phyloP scores from a whole-genome alignment of 192 early-diverging fungal genomes.

The Entomortierella parvispora region DNA sequence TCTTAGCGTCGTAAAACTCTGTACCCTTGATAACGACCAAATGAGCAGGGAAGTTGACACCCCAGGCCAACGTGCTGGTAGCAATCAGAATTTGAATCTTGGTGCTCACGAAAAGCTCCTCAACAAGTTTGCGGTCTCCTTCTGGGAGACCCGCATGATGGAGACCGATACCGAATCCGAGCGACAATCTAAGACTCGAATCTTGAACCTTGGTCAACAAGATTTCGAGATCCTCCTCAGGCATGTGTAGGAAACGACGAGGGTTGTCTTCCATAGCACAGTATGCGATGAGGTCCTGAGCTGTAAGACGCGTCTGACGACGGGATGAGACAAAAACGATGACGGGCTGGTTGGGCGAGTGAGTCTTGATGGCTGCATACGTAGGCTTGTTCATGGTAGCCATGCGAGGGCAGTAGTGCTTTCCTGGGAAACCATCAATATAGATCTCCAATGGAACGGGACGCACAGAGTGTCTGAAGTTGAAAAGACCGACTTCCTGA shows the following conservation, averaged over 20 bases:
- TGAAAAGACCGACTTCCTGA: conserved; percentile 86
- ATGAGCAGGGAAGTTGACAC: conserved; percentile 97
- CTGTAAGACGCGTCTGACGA: conserved; percentile 95
- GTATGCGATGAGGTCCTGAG: conserved; percentile 94
- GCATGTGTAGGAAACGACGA: conserved; percentile 86
- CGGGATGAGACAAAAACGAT: conserved; percentile 99
- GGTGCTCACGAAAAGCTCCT: conserved; percentile 92
- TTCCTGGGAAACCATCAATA: conserved; percentile 96
- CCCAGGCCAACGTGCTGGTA: conserved; percentile 97
- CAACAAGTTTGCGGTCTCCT: conserved; percentile 84
- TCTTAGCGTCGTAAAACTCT: conserved; percentile 94
- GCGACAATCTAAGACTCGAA: conserved; percentile 75
- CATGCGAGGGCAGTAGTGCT: conserved; percentile 98
- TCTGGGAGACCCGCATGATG: conserved; percentile 97
- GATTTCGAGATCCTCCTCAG: conserved; percentile 81
- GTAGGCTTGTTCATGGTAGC: conserved; percentile 99
- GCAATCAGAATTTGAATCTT: conserved; percentile 98
- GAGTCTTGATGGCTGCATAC: conserved; percentile 92
- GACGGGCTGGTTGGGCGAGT: conserved; percentile 93
- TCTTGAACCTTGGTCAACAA: conserved; percentile 82
- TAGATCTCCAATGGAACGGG: conserved; percentile 98
- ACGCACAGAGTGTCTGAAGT: conserved; percentile 96
- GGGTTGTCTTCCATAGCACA: conserved; percentile 96
- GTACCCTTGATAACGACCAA: conserved; percentile 98
- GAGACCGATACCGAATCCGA: conserved; percentile 96